Conservation (phyloP, 371 early-diverging fungal species). For the Mucor piriformis region DNA sequence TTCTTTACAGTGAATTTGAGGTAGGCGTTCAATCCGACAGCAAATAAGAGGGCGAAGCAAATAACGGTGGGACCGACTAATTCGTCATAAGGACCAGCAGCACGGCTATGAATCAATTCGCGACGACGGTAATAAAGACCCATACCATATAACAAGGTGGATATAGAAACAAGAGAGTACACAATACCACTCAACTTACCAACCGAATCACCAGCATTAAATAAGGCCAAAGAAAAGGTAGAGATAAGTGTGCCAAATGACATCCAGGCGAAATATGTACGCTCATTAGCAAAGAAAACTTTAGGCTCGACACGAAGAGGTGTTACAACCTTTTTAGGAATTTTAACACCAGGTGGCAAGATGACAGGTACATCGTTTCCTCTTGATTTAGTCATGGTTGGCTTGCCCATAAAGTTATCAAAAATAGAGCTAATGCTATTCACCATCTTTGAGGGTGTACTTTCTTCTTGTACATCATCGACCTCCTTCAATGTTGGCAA, state of each 20-base stretch:
- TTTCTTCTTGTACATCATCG: slow-evolving; percentile 4
- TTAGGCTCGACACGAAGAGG: slow-evolving; percentile 98
- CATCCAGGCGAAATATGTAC: slow-evolving; percentile 96
- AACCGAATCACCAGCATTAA: slow-evolving; percentile 84
- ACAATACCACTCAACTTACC: slow-evolving; percentile 77
- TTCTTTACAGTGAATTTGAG: slow-evolving; percentile 66
- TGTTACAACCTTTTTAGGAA: slow-evolving; percentile 70
- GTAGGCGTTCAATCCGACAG: slow-evolving; percentile 88
- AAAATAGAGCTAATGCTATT: slow-evolving; percentile 17
- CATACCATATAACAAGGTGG: slow-evolving; percentile 89
- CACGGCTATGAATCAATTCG: slow-evolving; percentile 67
- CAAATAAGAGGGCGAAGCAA: slow-evolving; percentile 83
- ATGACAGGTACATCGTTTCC: slow-evolving; percentile 30
- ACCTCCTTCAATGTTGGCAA: background rate
- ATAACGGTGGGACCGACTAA: slow-evolving; percentile 84
- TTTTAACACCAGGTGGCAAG: slow-evolving; percentile 54
- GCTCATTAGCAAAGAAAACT: slow-evolving; percentile 99
- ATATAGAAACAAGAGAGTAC: slow-evolving; percentile 82
- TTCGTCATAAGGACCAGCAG: slow-evolving; percentile 83
- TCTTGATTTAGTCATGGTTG: background rate
- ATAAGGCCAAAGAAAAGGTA: slow-evolving; percentile 77
- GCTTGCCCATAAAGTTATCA: slow-evolving; percentile 17
- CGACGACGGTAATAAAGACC: slow-evolving; percentile 95
- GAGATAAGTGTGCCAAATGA: slow-evolving; percentile 77
- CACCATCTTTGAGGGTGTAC: slow-evolving; percentile 14